Conservation (phyloP, 2,329 filamentous ascomycete genomes). For the Zarea fungicola region DNA sequence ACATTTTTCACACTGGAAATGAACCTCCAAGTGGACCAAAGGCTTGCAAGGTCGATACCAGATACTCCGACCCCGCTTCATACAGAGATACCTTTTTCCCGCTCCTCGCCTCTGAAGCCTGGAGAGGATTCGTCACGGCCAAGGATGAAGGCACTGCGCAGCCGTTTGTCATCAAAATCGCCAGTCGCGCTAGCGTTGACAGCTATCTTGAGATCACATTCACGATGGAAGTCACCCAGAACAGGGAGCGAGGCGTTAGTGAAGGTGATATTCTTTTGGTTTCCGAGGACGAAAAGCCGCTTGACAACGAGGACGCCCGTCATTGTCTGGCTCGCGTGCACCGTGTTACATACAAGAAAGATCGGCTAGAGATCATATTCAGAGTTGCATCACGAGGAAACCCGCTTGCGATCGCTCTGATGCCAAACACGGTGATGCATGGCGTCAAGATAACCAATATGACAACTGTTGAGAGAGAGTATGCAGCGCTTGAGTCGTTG, state of each 20-base stretch:
- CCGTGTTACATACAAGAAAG: conserved; percentile 74
- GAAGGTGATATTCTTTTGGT: conserved; percentile 89
- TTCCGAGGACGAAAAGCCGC: conserved; percentile 66
- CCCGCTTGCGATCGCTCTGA: conserved; percentile 57
- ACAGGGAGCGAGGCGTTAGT: conserved; percentile 65
- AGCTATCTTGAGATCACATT: conserved; percentile 89
- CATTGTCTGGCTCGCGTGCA: conserved; percentile 86
- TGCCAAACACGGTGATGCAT: conserved; percentile 63
- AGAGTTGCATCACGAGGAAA: conserved; percentile 67
- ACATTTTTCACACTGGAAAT: conserved; percentile 86
- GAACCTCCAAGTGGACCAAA: conserved; percentile 73
- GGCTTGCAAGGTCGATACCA: conserved; percentile 71
- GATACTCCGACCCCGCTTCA: conserved; percentile 67
- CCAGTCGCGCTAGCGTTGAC: conserved; percentile 85
- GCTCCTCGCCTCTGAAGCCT: conserved; percentile 85
- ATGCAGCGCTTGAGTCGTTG: conserved; percentile 81
- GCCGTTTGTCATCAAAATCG: conserved; percentile 80
- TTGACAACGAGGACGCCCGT: conserved; percentile 58
- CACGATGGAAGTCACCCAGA: conserved; percentile 64
- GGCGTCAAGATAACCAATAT: conserved; percentile 86
- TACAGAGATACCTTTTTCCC: conserved; percentile 92
- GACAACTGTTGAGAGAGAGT: conserved; percentile 92
- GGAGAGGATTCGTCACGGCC: conserved; percentile 86
- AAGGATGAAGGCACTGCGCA: conserved; percentile 81
- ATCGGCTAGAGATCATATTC: conserved; percentile 77